Base-by-base conservation (phyloP, 2,329 filamentous ascomycete genomes). In the Talaromyces sp. region DNA sequence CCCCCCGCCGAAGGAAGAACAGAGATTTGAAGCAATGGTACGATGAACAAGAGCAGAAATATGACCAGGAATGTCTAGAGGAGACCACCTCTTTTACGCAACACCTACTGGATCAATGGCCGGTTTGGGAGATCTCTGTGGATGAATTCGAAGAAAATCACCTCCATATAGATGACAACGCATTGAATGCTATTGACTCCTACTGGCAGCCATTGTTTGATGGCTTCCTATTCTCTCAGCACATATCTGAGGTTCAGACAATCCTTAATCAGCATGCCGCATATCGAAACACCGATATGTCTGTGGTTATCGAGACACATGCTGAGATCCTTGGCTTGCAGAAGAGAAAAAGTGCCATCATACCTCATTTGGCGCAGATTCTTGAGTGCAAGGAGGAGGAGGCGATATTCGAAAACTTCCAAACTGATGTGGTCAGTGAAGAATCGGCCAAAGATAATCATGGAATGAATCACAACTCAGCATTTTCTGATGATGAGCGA, bases 91-190 rank as follows among this genome's bases (percentile, higher is more conserved):
- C 50, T 1, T 60, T 85, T n/a, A 79, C 79, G 0, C 62, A 71
- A 5, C 75, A 76, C 16, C 68, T 86, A 0, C 62, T 81, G 0
- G 58, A 66, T 0, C 79, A 82, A 63, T 83, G 81, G 81, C 81
- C 84, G 0, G 76, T 75, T 52, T 18, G 64, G 0, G 67, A 73
- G 8, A 77, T 79, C 0, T 70, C 69, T 0, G 18, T 75, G 0
- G 64, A 69, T 0, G 66, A 68, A 0, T 69, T 81, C 7, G 55
- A 37, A 6, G 28, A 33, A 33, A 14, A 39, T n/a, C 14, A 28
- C 21, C 40, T 62, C 6, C 21, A 35, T 77, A 76, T 37, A 37
- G 35, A 46, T 69, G 69, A 39, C 14, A 48, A 2, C 58, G 60
- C 60, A 2, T 25, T 62, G 18, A 28, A 48, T 12, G 52, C 50